Conservation (phyloP, 2,329 filamentous ascomycete species). For the Trichoderma sp. region DNA sequence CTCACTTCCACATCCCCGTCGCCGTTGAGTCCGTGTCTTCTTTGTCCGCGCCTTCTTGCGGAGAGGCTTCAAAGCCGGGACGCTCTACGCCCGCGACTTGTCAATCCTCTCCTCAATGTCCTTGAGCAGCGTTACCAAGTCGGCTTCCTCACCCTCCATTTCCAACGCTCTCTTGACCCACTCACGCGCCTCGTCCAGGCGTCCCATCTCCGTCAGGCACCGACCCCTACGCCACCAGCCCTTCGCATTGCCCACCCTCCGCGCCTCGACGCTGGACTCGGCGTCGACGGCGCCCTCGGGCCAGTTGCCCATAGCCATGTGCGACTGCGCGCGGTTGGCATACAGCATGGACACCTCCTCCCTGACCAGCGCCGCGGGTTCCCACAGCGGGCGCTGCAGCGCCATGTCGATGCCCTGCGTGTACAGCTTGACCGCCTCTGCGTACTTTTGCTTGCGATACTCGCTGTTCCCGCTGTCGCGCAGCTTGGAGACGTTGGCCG, state of each 20-base stretch:
- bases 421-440: conserved; percentile 78
- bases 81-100: conserved; percentile 34
- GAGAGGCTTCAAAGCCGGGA: neutral
- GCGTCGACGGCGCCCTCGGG: conserved; percentile 84
- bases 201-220: conserved; percentile 86
- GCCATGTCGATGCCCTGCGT: conserved; percentile 89
- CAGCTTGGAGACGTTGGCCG: conserved; percentile 82
- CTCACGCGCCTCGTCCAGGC: conserved; percentile 74
- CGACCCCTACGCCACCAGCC: conserved; percentile 87
- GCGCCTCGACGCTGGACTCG: conserved; percentile 82
- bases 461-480: conserved; percentile 81
- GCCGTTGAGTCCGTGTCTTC: neutral
- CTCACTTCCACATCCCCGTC: neutral
- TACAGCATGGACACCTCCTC: conserved; percentile 81
- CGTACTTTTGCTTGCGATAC: conserved; percentile 73
- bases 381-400: conserved; percentile 76
- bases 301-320: conserved; percentile 81
- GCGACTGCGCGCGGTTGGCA: conserved; percentile 83
- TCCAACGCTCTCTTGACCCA: conserved; percentile 78
- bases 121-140: conserved; percentile 61
- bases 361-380: conserved; percentile 75
- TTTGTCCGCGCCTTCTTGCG: neutral
- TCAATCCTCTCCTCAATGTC: conserved; percentile 54
- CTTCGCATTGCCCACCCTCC: conserved; percentile 84
- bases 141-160: conserved; percentile 70